These are phyloP conservation scores for Acanthamoeba culbertsoni DNA, from an alignment of 208 protist species.

Conservation along the genomic window DNA sequence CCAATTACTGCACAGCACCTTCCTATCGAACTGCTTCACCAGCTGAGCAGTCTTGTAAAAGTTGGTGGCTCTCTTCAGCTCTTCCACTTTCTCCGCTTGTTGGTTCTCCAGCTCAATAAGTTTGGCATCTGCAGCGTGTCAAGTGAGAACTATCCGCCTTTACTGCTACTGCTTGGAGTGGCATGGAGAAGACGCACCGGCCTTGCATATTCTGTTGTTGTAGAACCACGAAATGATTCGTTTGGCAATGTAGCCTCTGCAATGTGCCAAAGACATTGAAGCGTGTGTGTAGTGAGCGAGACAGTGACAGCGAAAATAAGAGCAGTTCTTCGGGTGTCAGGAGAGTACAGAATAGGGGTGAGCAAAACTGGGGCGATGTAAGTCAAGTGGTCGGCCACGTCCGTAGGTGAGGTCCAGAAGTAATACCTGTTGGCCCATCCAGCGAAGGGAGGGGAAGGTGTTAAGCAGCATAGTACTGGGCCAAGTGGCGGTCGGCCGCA, in stretches of 20 bases:
- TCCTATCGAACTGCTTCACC: conserved; percentile 31
- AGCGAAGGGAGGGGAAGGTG: background rate
- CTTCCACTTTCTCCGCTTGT: conserved; percentile 44
- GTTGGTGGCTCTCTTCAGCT: conserved; percentile 39
- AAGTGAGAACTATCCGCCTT: background rate
- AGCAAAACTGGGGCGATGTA: background rate
- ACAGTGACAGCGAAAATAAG: background rate
- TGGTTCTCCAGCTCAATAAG: conserved; percentile 19
- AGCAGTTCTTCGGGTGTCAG: background rate
- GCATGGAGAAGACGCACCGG: background rate
- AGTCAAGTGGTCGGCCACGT: background rate
- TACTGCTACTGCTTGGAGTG: background rate
- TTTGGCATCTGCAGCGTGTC: background rate
- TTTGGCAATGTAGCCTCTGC: background rate
- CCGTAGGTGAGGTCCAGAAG: background rate
- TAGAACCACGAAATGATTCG: conserved; percentile 4
- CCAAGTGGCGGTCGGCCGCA: background rate
- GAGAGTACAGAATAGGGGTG: background rate
- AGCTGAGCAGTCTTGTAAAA: conserved; percentile 54
- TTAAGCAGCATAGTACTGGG: background rate
- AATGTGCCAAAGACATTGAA: background rate
- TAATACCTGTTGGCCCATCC: background rate
- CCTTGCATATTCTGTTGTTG: conserved; percentile 2
- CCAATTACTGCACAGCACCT: no score
- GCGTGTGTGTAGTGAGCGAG: background rate